Conservation (phyloP, 2,329 filamentous ascomycete species). For the Venturia aucupariae region DNA sequence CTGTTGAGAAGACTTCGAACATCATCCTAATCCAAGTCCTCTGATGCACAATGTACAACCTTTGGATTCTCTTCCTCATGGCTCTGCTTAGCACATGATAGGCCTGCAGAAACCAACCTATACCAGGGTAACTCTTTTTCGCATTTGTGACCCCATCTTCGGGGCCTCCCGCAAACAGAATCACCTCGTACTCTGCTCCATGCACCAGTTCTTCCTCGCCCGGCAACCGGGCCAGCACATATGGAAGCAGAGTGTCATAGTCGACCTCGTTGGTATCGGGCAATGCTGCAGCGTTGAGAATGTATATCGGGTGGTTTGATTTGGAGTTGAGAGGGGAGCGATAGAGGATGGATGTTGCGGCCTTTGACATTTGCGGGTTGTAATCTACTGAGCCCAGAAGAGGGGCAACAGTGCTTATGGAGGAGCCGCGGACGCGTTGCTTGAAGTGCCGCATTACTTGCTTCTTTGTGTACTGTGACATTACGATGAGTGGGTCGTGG, state of each 20-base stretch:
- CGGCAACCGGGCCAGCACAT: conserved; percentile 45
- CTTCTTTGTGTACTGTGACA: not conserved
- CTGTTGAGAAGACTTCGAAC: conserved; percentile 47
- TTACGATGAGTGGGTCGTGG: not conserved
- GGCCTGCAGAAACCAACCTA: conserved; percentile 49
- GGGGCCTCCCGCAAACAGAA: conserved; percentile 48
- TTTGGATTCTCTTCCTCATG: conserved; percentile 46
- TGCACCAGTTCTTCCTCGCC: conserved; percentile 46
- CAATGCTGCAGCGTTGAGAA: conserved; percentile 48
- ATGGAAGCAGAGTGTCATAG: conserved; percentile 46
- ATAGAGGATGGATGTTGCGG: conserved; percentile 46
- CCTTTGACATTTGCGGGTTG: conserved; percentile 36
- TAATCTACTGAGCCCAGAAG: conserved; percentile 38
- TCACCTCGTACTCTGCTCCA: conserved; percentile 46
- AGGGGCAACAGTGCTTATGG: conserved; percentile 39
- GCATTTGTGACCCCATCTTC: conserved; percentile 33
- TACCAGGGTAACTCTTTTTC: conserved; percentile 42
- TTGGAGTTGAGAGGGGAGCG: conserved; percentile 42
- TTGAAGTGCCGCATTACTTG: conserved; percentile 14
- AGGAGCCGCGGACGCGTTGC: conserved; percentile 28
- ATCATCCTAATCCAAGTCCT: conserved; percentile 48
- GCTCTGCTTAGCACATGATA: conserved; percentile 47
- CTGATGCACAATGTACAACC: conserved; percentile 49
- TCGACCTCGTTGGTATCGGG: conserved; percentile 45
- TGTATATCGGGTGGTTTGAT: conserved; percentile 41